Percentiles rank a stretch among this genome's conserved stretches.
These are phyloP conservation scores for Lasiodiplodia hormozganensis DNA, from an alignment of 2,329 filamentous ascomycete genomes.

Conservation along the genomic window DNA sequence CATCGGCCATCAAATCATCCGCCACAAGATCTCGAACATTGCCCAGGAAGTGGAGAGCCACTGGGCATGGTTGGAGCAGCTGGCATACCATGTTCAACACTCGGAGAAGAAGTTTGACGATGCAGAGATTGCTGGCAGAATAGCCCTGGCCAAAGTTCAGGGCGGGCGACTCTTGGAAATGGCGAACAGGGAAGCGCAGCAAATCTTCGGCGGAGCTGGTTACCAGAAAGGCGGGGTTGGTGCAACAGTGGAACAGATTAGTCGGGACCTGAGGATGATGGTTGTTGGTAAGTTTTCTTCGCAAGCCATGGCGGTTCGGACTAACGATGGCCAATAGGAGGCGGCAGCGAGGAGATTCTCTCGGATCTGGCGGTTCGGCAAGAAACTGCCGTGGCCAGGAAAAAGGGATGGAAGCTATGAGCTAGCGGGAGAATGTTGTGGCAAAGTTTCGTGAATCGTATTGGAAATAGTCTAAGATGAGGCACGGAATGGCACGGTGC, in stretches of 20 bases:
- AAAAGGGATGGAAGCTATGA: conserved; percentile 54
- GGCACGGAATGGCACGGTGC: conserved; percentile 4
- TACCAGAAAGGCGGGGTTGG: conserved; percentile 59
- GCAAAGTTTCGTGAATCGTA: background rate
- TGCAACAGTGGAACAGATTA: conserved; percentile 60
- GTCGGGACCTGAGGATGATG: conserved; percentile 60
- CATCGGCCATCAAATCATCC: conserved; percentile 65
- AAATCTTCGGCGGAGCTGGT: conserved; percentile 61
- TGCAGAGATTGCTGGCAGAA: conserved; percentile 47
- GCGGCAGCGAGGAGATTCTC: conserved; percentile 63
- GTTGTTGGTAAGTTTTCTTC: conserved; percentile 38
- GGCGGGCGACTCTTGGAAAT: conserved; percentile 58
- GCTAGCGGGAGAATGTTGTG: background rate
- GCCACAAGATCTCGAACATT: conserved; percentile 65
- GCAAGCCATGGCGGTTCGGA: background rate
- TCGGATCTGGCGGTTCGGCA: conserved; percentile 60
- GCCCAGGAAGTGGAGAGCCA: conserved; percentile 67
- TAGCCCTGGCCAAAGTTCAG: conserved; percentile 56
- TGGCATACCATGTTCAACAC: conserved; percentile 61
- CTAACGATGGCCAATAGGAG: conserved; percentile 36
- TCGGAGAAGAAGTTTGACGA: conserved; percentile 50
- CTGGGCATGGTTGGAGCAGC: conserved; percentile 67
- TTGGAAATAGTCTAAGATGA: background rate
- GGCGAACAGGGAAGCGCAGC: conserved; percentile 61
- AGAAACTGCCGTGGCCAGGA: conserved; percentile 50